Evolutionary conservation across 2,329 filamentous ascomycete genomes (phyloP), one percentile per base, ranked within the genome.

Genomic region (Dothideomycetes sp.): DNA sequence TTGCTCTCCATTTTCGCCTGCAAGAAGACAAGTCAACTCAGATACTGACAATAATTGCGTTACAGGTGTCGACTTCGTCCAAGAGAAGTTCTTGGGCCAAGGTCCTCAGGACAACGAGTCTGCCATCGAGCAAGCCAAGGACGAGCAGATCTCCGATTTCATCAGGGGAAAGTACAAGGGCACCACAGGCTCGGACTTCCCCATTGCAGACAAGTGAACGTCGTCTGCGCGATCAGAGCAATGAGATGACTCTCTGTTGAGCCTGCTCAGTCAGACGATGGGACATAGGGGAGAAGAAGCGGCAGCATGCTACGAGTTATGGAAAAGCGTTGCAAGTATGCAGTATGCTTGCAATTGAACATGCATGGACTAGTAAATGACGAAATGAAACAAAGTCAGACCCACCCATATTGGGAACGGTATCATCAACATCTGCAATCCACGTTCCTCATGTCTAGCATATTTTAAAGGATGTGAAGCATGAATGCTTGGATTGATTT

Each of bases 111-210:
- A 73, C 63, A 84, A 85, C 19, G 45, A 68, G 58, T 63, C 58
- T 37, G 84, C 84, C 4, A 55, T 77, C 15, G 85, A 93, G 64
- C 84, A 93, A 63, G 81, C 80, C 51, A 88, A 89, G 66, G 85
- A 91, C 57, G 80, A 85, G 60, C 68, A 81, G 56, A 83, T 87
- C 51, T 77, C 73, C 19, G 79, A 85, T 57, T 79, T 73, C 56
- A 75, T 87, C 49, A 73, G 82, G 27, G 59, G 59, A 22, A 65
- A 81, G 60, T 88, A 86, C 71, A 86, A 85, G 70, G 63, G 51
- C 34, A 55, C 63, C 0, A 81, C 79, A 0, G 84, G 84, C 43
- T 75, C 63, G 4, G 83, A 88, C 5, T 57, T 88, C 38, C 77
- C 79, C 19, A 63, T 86, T 57, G 65, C 73, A 55, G 83, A 87